A percentile compares a stretch with the other conserved stretches of the same genome.
Conservation (phyloP, 2,329 filamentous ascomycete species). For the Hymenoscyphus occultus region DNA sequence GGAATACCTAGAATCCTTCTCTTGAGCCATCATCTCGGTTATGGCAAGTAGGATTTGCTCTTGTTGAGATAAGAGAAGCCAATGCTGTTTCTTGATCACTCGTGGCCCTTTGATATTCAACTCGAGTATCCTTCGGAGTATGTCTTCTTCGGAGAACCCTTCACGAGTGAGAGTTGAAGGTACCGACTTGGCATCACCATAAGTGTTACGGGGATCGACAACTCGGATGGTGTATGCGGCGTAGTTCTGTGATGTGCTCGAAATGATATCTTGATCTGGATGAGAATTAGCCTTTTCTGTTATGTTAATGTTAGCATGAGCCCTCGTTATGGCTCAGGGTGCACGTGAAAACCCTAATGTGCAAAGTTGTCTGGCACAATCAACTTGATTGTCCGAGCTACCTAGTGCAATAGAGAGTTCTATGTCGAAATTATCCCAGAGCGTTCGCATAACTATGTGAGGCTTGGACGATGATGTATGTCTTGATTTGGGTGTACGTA, state of each 20-base stretch:
- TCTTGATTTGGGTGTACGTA: too few relatives aligned
- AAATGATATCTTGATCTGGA: neutral
- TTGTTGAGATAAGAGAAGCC: slow-evolving; percentile 8
- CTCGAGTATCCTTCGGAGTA: slow-evolving; percentile 6
- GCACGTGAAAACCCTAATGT: too few relatives aligned
- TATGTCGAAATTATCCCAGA: too few relatives aligned
- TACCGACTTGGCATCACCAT: slow-evolving; percentile 2
- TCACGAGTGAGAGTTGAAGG: slow-evolving; percentile 6
- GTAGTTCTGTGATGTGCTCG: neutral
- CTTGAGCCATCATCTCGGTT: neutral
- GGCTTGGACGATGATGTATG: too few relatives aligned
- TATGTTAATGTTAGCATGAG: neutral
- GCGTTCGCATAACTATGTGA: too few relatives aligned
- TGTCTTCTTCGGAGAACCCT: slow-evolving; percentile 11
- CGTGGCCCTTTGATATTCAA: neutral
- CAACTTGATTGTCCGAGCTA: too few relatives aligned
- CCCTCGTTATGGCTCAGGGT: too few relatives aligned
- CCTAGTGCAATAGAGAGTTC: too few relatives aligned
- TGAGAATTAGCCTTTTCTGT: neutral
- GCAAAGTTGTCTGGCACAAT: too few relatives aligned
- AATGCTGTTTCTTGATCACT: slow-evolving; percentile 6
- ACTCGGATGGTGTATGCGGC: slow-evolving; percentile 14
- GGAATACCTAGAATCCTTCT: slow-evolving; percentile 1
- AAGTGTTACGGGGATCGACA: slow-evolving; percentile 6
- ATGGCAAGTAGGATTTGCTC: slow-evolving; percentile 3